Percentiles rank a stretch among this genome's conserved stretches.
Evolutionary conservation across 148 eudicot genomes (phyloP).

Genomic region (Fallopia convolvulus): DNA sequence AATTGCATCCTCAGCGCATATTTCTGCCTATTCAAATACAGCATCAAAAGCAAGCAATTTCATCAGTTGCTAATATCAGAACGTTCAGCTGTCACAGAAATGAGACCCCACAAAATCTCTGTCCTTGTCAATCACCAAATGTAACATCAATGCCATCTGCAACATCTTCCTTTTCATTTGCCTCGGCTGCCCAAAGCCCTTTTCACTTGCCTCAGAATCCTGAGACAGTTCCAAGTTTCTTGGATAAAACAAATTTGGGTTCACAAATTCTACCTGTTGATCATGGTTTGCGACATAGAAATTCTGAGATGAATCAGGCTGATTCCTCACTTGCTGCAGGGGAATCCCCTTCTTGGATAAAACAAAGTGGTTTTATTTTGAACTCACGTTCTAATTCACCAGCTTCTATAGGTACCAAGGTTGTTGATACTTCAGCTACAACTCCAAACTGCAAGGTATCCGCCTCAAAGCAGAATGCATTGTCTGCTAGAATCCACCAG

Average conservation of each 20-base stretch:
- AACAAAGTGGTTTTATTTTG: not conserved
- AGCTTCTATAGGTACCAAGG: not conserved
- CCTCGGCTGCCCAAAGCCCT: not conserved
- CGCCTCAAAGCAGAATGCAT: not conserved
- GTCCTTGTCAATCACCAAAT: not conserved
- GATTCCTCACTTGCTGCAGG: not conserved
- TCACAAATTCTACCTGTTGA: slow-evolving; percentile 1
- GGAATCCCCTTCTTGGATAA: not conserved
- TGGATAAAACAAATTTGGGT: not conserved
- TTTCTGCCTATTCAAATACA: not conserved
- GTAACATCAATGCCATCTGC: slow-evolving; percentile 4
- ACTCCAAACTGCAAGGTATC: slow-evolving; percentile 2
- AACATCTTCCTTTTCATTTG: not conserved
- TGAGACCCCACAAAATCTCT: not conserved
- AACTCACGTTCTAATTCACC: not conserved
- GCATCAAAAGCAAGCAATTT: slow-evolving; percentile 4
- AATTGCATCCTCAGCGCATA: not conserved
- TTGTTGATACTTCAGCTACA: not conserved
- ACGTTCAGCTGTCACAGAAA: not conserved
- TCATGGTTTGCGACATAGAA: slow-evolving; percentile 2
- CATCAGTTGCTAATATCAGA: not conserved
- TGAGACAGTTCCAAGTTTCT: not conserved
- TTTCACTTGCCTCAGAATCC: not conserved
- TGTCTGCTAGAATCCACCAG: not conserved
- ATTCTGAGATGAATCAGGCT: not conserved